phyloP scores from a whole-genome alignment of 1,284 basidiomycete species.

The Agaricales sp. region DNA sequence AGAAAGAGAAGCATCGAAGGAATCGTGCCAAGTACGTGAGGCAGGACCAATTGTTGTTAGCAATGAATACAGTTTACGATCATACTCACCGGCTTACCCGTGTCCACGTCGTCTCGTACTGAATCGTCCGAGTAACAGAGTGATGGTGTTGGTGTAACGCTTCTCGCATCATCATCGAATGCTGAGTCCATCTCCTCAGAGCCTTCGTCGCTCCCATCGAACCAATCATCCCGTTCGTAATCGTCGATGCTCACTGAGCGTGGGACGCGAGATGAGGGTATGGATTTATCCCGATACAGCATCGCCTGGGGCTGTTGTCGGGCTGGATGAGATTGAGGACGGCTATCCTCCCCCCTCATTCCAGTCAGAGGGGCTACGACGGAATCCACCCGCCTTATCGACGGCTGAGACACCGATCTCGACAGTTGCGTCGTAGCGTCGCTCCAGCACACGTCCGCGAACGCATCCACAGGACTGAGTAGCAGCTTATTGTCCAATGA shows the following conservation, averaged over 20 bases:
- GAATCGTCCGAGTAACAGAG: not conserved
- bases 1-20: no score
- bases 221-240: not conserved
- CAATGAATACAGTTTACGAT: no score
- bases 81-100: no score
- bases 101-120: not conserved
- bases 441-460: not conserved
- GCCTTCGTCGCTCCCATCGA: not conserved
- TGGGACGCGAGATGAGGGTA: not conserved
- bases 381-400: not conserved
- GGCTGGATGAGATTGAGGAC: not conserved
- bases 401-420: not conserved
- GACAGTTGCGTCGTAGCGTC: not conserved
- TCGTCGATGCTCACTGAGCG: not conserved
- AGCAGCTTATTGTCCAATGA: not conserved
- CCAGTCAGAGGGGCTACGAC: not conserved
- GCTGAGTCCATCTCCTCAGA: not conserved
- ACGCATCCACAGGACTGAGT: not conserved
- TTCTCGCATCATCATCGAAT: not conserved
- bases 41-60: no score
- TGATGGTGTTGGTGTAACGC: not conserved
- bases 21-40: no score
- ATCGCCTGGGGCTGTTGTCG: not conserved
- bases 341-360: not conserved
- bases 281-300: not conserved